phyloP scores from a whole-genome alignment of 2,329 filamentous ascomycete species.

The Fonsecaea multimorphosa region DNA sequence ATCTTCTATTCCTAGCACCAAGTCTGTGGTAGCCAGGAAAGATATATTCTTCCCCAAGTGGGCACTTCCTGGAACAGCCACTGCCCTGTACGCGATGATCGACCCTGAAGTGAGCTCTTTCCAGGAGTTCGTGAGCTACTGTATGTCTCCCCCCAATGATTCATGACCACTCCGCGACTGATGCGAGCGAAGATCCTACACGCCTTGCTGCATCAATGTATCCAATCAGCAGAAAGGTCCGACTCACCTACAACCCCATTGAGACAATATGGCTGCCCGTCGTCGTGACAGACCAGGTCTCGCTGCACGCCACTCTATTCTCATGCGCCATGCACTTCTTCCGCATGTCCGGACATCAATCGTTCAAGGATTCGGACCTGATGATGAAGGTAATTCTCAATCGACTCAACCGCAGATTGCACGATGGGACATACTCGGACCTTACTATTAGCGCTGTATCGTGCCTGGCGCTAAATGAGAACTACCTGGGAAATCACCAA shows the following conservation, averaged over 20 bases:
- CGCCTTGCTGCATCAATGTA: constrained; percentile 28
- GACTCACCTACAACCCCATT: constrained; percentile 27
- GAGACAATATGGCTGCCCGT: constrained; percentile 32
- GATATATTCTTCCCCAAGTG: not conserved
- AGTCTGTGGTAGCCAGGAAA: not conserved
- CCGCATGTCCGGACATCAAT: not conserved
- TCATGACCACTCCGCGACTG: not conserved
- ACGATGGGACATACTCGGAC: constrained; percentile 26
- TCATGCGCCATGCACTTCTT: constrained; percentile 31
- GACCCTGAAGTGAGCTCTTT: constrained; percentile 32
- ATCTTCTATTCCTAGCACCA: too few relatives aligned
- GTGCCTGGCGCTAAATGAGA: constrained; percentile 33
- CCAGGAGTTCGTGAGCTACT: constrained; percentile 26
- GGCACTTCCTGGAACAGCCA: constrained; percentile 17
- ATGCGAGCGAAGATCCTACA: constrained; percentile 24
- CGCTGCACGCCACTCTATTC: constrained; percentile 31
- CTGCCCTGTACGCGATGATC: constrained; percentile 28
- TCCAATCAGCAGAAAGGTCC: constrained; percentile 25
- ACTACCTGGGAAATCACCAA: constrained; percentile 28
- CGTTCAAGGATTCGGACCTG: constrained; percentile 24
- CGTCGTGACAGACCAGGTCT: constrained; percentile 29
- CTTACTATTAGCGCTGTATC: constrained; percentile 35
- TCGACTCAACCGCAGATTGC: constrained; percentile 31
- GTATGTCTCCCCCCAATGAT: constrained; percentile 14
- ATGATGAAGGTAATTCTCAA: constrained; percentile 34